These are phyloP conservation scores for Lichtheimia corymbifera DNA, from an alignment of 371 early-diverging fungal genomes.

Conservation along the genomic window DNA sequence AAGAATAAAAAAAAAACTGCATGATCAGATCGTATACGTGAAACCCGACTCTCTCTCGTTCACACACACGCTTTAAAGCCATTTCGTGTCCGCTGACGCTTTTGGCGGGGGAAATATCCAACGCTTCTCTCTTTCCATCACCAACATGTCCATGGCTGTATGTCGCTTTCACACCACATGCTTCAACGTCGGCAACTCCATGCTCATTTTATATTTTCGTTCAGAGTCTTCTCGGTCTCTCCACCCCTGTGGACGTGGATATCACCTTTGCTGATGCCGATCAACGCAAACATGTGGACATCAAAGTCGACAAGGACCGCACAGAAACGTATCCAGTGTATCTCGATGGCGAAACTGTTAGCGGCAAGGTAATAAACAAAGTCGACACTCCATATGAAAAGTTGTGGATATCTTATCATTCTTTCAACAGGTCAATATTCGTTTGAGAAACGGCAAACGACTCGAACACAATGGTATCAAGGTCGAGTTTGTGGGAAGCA, in stretches of 20 bases:
- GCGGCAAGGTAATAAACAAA: constrained; percentile 77
- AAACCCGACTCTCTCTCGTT: too few species aligned
- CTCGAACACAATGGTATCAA: constrained; percentile 97
- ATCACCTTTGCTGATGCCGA: constrained; percentile 79
- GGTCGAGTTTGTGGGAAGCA: constrained; percentile 95
- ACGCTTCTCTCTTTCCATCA: neutral
- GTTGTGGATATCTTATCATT: constrained; percentile 2
- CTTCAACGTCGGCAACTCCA: neutral
- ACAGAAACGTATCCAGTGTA: constrained; percentile 90
- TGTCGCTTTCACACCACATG: constrained; percentile 3
- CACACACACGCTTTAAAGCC: too few species aligned
- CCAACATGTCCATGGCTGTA: constrained; percentile 47
- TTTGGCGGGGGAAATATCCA: neutral
- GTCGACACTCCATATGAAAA: neutral
- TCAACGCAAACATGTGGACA: constrained; percentile 81
- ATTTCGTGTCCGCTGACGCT: too few species aligned
- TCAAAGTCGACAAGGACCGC: constrained; percentile 86
- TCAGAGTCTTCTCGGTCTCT: constrained; percentile 84
- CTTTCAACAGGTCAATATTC: constrained; percentile 76
- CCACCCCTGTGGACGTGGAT: constrained; percentile 87
- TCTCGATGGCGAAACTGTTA: constrained; percentile 94
- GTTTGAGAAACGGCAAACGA: constrained; percentile 87
- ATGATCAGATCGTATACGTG: too few species aligned
- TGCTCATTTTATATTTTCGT: neutral
- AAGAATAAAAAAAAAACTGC: too few species aligned